A percentile compares a stretch with the other conserved stretches of the same genome.
Conservation (phyloP, 495 filamentous ascomycete species). For the Hypoxylon subgilvum region DNA sequence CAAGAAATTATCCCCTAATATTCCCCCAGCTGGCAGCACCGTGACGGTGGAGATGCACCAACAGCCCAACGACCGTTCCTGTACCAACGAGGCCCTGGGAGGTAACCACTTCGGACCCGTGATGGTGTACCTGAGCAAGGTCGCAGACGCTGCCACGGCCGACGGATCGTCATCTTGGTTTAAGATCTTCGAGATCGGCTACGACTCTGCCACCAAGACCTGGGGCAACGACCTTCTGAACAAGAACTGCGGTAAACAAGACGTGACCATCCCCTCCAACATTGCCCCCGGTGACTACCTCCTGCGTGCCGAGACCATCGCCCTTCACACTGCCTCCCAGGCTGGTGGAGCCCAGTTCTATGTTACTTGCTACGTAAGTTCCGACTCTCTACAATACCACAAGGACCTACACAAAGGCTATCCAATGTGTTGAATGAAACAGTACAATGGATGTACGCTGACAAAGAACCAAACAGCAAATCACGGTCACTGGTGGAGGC, state of each 20-base stretch:
- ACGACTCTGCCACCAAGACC: constrained; percentile 50
- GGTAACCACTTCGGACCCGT: constrained; percentile 59
- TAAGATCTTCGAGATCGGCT: constrained; percentile 56
- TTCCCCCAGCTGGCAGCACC: constrained; percentile 48
- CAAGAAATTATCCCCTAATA: constrained; percentile 1
- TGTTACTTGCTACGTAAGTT: constrained; percentile 55
- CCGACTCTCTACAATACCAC: too few species aligned
- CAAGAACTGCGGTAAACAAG: constrained; percentile 57
- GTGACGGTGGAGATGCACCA: constrained; percentile 64
- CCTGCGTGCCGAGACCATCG: constrained; percentile 60
- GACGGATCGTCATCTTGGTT: constrained; percentile 58
- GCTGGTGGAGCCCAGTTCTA: constrained; percentile 56
- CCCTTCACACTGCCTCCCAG: constrained; percentile 53
- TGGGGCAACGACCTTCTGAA: constrained; percentile 61
- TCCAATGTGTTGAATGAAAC: too few species aligned
- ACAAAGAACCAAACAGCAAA: constrained; percentile 40
- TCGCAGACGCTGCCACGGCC: constrained; percentile 57
- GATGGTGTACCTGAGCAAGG: constrained; percentile 62
- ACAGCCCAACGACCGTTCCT: constrained; percentile 54
- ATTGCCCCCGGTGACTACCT: constrained; percentile 60
- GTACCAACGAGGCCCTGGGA: constrained; percentile 55
- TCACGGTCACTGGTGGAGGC: constrained; percentile 47
- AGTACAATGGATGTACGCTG: background rate
- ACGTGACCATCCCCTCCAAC: constrained; percentile 56
- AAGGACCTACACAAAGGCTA: background rate